Conservation (phyloP, 2,329 filamentous ascomycete species). For the Tolypocladium tropicale region DNA sequence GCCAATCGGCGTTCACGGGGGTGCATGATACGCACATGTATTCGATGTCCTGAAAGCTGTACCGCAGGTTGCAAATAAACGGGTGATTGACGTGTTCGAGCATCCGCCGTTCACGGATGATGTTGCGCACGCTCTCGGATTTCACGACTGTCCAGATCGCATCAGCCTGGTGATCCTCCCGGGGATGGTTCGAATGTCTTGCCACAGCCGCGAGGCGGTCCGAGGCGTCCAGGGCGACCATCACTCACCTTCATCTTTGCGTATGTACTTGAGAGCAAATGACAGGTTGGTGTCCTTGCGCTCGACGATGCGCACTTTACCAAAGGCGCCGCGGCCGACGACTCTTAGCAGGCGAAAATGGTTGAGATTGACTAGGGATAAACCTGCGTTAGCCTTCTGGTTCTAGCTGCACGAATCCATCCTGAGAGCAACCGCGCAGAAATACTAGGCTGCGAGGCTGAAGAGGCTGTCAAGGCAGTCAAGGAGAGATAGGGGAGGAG, state of each 20-base stretch:
- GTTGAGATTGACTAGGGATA: slow-evolving; percentile 82
- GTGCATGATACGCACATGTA: slow-evolving; percentile 67
- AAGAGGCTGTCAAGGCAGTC: no score
- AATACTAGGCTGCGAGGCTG: no score
- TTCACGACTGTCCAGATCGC: slow-evolving; percentile 60
- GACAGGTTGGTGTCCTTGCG: slow-evolving; percentile 89
- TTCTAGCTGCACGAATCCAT: not conserved
- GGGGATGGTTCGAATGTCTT: not conserved
- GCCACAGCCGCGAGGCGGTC: not conserved
- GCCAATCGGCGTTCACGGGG: not conserved
- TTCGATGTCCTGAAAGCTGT: slow-evolving; percentile 98
- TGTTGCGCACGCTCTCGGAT: slow-evolving; percentile 95
- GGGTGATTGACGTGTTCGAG: slow-evolving; percentile 96
- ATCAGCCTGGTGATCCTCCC: slow-evolving; percentile 5
- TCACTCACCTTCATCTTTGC: slow-evolving; percentile 88
- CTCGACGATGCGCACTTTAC: slow-evolving; percentile 97
- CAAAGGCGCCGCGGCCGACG: slow-evolving; percentile 95
- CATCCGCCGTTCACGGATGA: slow-evolving; percentile 95
- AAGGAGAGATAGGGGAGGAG: no score
- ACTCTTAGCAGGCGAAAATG: slow-evolving; percentile 93
- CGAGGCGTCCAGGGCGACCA: no score
- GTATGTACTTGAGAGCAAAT: slow-evolving; percentile 96
- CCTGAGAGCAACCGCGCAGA: no score
- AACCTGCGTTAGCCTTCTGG: slow-evolving; percentile 3
- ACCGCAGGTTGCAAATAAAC: slow-evolving; percentile 95